phyloP scores from a whole-genome alignment of 2,329 filamentous ascomycete genomes.

The Blumeria hordei region DNA sequence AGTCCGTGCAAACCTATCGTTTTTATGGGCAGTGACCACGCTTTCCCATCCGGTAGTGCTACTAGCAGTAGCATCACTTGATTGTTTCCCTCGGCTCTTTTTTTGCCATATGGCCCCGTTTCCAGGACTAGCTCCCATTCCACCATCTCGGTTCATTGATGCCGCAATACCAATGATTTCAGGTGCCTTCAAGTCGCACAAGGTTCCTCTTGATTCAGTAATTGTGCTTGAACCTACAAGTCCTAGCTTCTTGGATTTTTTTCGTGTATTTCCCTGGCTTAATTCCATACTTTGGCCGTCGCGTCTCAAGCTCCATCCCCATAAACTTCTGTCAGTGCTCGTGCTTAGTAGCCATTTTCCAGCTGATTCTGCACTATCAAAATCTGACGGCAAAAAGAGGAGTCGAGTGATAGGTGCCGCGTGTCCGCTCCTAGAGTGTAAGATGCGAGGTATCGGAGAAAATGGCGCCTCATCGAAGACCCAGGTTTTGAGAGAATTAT shows the following conservation, averaged over 20 bases:
- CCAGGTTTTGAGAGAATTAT: conserved; percentile 90
- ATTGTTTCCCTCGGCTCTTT: conserved; percentile 34
- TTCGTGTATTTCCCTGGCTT: conserved; percentile 71
- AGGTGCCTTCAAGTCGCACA: conserved; percentile 65
- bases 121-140: conserved; percentile 64
- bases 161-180: conserved; percentile 82
- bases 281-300: conserved; percentile 87
- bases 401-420: conserved; percentile 65
- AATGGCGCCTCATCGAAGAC: conserved; percentile 88
- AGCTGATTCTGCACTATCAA: conserved; percentile 66
- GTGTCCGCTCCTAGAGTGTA: conserved; percentile 75
- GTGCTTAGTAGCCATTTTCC: conserved; percentile 91
- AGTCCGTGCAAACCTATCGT: conserved; percentile 64
- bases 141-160: conserved; percentile 81
- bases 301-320: conserved; percentile 86
- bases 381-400: conserved; percentile 65
- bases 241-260: conserved; percentile 75
- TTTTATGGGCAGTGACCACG: conserved; percentile 74
- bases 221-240: conserved; percentile 33
- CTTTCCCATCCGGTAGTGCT: conserved; percentile 89
- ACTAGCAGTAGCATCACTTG: conserved; percentile 45
- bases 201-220: conserved; percentile 34
- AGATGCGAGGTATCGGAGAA: conserved; percentile 57
- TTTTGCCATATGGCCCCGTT: conserved; percentile 70
- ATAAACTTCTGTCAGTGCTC: conserved; percentile 71